These are phyloP conservation scores for Chlorella sp. DNA, from an alignment of 139 green algal genomes.

Conservation along the genomic window DNA sequence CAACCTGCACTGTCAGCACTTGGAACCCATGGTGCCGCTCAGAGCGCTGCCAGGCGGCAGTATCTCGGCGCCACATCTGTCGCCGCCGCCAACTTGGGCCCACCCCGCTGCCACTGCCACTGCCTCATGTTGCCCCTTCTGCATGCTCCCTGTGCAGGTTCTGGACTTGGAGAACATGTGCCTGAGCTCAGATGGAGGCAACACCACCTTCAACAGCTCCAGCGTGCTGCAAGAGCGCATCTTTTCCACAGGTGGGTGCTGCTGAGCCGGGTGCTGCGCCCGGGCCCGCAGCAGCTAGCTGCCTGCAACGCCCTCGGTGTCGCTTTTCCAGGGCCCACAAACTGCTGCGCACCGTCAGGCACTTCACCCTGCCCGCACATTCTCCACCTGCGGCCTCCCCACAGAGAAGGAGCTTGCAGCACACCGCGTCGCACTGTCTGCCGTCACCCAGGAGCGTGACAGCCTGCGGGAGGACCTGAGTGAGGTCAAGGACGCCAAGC, in stretches of 20 bases:
- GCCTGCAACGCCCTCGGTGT: not conserved
- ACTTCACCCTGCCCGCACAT: not conserved
- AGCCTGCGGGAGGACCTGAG: conserved; percentile 45
- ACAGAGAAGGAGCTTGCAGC: conserved; percentile 46
- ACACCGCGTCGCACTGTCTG: not conserved
- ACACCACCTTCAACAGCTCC: conserved; percentile 42
- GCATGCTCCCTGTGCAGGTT: not conserved
- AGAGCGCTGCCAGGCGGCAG: too few species aligned
- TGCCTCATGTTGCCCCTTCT: too few species aligned
- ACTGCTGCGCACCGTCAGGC: too few species aligned
- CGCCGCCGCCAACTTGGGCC: too few species aligned
- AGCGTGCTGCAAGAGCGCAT: conserved; percentile 56
- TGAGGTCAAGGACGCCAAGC: conserved; percentile 38
- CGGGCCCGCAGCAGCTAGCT: not conserved
- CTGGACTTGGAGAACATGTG: conserved; percentile 48
- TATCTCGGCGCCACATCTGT: too few species aligned
- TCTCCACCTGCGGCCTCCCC: not conserved
- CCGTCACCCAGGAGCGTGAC: conserved; percentile 38
- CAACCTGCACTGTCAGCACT: too few species aligned
- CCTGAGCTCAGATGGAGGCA: conserved; percentile 6
- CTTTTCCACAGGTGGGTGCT: conserved; percentile 36
- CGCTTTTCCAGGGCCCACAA: not conserved
- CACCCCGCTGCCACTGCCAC: too few species aligned
- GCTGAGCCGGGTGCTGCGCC: not conserved
- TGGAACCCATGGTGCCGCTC: too few species aligned